Base-by-base conservation (phyloP, 345 rosid species). In the Populus alba region DNA sequence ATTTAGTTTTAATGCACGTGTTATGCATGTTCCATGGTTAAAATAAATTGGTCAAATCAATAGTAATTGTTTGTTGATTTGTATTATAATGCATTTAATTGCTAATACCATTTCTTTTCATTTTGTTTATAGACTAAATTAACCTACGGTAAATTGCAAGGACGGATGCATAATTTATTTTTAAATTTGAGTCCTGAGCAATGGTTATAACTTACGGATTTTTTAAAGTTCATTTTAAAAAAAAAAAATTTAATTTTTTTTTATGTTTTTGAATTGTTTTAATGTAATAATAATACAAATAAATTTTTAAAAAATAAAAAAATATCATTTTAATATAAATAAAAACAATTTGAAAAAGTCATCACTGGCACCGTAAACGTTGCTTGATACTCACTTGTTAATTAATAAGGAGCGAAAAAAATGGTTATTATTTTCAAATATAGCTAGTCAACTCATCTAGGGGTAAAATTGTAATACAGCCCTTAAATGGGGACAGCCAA, bases 381-480 rank as follows among this genome's bases (percentile, higher is more conserved):
- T 13, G 39, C 29, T 61, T 75, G 39, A 51, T 6, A 3, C n/a
- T 51, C 67, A 51, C 16, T 55, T 18, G 9, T 39, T 18, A 62
- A 57, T 5, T 2, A 15, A 27, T 15, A 20, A 18, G 1, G 17
- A 22, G 6, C 41, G 38, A 15, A 79, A 51, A 76, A 8, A 70
- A 8, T 23, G 39, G 22, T 41, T 29, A 39, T 69, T 63, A 33
- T 55, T 65, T 53, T 23, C 2, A 5, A 31, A 63, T 51, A 29
- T 31, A n/a, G 70, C 80, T 79, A 74, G 67, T 86, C 79, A 43
- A 39, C 81, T 72, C 84, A 82, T 74, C 37, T 31, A 84, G 77
- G 89, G 89, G 85, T 53, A 88, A 85, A 85, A 87, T 80, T 81
- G 88, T 83, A 83, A 84, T 49, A 85, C 70, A 38, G 74, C 86